Conservation (phyloP, 202 grass and related monocot genomes). For the Brachypodium distachyon region DNA sequence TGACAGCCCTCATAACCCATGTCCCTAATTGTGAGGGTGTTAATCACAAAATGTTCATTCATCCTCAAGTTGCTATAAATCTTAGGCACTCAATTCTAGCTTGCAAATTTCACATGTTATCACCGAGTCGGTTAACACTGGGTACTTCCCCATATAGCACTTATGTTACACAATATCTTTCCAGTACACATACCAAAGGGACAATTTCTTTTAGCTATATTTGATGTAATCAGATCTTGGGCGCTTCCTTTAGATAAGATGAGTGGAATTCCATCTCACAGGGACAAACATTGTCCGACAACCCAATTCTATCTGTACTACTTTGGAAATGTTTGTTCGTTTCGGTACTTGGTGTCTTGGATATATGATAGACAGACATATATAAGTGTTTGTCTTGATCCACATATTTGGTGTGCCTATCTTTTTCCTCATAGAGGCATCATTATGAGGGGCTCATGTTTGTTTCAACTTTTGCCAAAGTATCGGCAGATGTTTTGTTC, state of each 20-base stretch:
- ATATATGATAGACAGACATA: neutral
- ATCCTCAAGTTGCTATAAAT: constrained; percentile 7
- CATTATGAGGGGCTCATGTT: no score
- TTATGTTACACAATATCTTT: neutral
- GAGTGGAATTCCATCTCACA: neutral
- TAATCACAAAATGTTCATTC: neutral
- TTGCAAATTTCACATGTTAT: neutral
- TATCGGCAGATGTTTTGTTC: no score
- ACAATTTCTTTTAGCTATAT: no score
- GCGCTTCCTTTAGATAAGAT: neutral
- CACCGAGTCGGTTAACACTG: neutral
- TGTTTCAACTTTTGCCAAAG: no score
- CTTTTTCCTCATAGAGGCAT: neutral
- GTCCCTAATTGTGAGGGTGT: neutral
- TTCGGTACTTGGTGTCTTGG: neutral
- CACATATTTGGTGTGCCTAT: neutral
- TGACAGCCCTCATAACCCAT: neutral
- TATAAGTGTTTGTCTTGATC: neutral
- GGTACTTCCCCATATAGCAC: neutral
- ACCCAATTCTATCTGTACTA: neutral
- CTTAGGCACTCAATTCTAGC: neutral
- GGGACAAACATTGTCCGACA: neutral
- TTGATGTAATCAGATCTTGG: neutral
- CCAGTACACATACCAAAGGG: no score
- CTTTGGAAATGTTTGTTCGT: neutral